Evolutionary conservation across 371 early-diverging fungal species (phyloP).

Genomic region (Syncephalis fuscata): DNA sequence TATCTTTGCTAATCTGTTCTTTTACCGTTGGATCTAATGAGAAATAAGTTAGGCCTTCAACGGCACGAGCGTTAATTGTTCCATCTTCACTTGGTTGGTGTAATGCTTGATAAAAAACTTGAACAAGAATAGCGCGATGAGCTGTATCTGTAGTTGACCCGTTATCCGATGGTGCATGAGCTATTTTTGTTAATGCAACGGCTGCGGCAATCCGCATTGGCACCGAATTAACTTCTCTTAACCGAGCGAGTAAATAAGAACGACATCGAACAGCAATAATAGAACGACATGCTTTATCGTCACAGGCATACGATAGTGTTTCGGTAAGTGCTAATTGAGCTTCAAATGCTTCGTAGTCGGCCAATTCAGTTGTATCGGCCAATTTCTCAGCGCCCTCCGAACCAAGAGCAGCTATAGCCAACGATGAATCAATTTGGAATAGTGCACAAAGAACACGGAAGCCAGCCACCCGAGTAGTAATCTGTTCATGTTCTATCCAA

Average conservation of each 20-base stretch:
- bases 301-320: slow-evolving; percentile 43
- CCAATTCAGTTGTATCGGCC: slow-evolving; percentile 46
- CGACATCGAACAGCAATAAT: slow-evolving; percentile 30
- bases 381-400: slow-evolving; percentile 7
- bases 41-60: slow-evolving; percentile 66
- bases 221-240: slow-evolving; percentile 20
- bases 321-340: slow-evolving; percentile 42
- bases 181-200: slow-evolving; percentile 43
- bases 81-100: slow-evolving; percentile 17
- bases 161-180: slow-evolving; percentile 12
- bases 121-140: slow-evolving; percentile 15
- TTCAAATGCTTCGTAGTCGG: slow-evolving; percentile 41
- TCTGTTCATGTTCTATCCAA: too few relatives aligned
- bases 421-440: too few relatives aligned
- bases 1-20: slow-evolving; percentile 33
- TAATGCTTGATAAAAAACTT: slow-evolving; percentile 17
- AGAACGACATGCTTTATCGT: slow-evolving; percentile 39
- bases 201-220: slow-evolving; percentile 37
- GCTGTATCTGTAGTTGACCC: slow-evolving; percentile 1
- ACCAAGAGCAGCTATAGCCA: too few relatives aligned
- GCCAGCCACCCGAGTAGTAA: too few relatives aligned
- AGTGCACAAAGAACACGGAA: too few relatives aligned
- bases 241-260: slow-evolving; percentile 30
- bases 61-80: slow-evolving; percentile 15
- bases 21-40: slow-evolving; percentile 39